Conservation (phyloP, 2,329 filamentous ascomycete genomes). For the Lasiodiplodia sp. region DNA sequence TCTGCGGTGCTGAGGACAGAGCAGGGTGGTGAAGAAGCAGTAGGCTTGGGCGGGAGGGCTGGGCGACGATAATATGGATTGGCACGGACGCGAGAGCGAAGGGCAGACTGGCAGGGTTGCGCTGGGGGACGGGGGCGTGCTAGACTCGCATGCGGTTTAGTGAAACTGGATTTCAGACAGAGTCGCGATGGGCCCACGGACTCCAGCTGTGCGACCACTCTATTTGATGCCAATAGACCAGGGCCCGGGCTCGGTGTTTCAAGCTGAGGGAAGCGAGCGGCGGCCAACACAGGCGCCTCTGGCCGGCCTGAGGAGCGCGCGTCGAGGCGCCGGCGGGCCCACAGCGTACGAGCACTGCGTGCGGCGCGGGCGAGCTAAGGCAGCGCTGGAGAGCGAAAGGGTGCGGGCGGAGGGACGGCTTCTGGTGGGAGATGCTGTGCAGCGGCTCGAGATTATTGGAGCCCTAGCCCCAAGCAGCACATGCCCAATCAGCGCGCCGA, state of each 20-base stretch:
- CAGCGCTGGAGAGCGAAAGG: slow-evolving; percentile 7
- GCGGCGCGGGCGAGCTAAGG: slow-evolving; percentile 14
- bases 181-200: slow-evolving; percentile 28
- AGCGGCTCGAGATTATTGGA: slow-evolving; percentile 26
- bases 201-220: slow-evolving; percentile 28
- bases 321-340: slow-evolving; percentile 11
- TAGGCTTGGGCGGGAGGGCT: slow-evolving; percentile 22
- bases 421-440: slow-evolving; percentile 10
- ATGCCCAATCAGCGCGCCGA: slow-evolving; percentile 13
- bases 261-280: slow-evolving; percentile 27
- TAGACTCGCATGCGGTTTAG: slow-evolving; percentile 21
- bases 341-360: slow-evolving; percentile 25
- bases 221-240: slow-evolving; percentile 28
- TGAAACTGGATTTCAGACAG: slow-evolving; percentile 28
- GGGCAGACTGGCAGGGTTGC: slow-evolving; percentile 18
- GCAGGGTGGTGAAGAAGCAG: slow-evolving; percentile 27
- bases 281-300: slow-evolving; percentile 18
- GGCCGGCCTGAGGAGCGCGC: slow-evolving; percentile 22
- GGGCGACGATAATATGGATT: slow-evolving; percentile 29
- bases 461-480: slow-evolving; percentile 7
- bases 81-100: slow-evolving; percentile 28
- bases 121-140: slow-evolving; percentile 19
- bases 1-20: slow-evolving; percentile 25
- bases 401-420: slow-evolving; percentile 5
- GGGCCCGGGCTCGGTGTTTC: slow-evolving; percentile 27